A percentile compares a stretch with the other conserved stretches of the same genome.
Evolutionary conservation across 345 rosid genomes (phyloP).

Genomic region (Citrus reticulata): DNA sequence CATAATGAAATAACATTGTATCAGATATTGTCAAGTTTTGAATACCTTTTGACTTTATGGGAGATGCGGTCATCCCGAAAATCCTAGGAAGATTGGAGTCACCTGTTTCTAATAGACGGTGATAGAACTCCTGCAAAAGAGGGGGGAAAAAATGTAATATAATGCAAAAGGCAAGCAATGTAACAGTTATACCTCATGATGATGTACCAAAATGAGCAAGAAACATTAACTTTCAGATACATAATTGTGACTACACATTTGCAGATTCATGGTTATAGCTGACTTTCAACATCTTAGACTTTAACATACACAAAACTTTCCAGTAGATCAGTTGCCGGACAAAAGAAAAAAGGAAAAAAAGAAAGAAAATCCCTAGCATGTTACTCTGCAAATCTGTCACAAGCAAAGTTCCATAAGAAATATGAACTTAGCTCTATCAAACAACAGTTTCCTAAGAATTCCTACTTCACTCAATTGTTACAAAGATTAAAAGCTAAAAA

Average conservation of each 20-base stretch:
- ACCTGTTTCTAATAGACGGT: constrained; percentile 33
- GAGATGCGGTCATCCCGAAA: constrained; percentile 96
- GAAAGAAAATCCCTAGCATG: neutral
- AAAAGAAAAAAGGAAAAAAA: no score
- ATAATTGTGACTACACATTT: neutral
- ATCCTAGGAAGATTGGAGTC: constrained; percentile 55
- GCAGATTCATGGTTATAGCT: neutral
- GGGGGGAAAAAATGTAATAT: neutral
- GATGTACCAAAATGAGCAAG: neutral
- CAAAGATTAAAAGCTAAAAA: neutral
- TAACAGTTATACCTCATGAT: neutral
- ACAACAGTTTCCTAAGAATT: neutral
- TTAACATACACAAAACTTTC: neutral
- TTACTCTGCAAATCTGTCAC: neutral
- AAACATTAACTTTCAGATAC: neutral
- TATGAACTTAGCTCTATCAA: neutral
- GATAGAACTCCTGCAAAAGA: constrained; percentile 76
- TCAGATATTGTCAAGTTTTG: constrained; percentile 3
- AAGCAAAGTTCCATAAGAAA: neutral
- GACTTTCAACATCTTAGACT: neutral
- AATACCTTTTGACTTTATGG: constrained; percentile 74
- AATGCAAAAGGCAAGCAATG: neutral
- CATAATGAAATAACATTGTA: neutral
- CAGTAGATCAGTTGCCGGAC: no score
- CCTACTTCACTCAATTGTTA: neutral